Percentiles rank a stretch among this genome's conserved stretches.
These are phyloP conservation scores for Leccinum aurantiacum DNA, from an alignment of 768 basidiomycete species.

Conservation along the genomic window DNA sequence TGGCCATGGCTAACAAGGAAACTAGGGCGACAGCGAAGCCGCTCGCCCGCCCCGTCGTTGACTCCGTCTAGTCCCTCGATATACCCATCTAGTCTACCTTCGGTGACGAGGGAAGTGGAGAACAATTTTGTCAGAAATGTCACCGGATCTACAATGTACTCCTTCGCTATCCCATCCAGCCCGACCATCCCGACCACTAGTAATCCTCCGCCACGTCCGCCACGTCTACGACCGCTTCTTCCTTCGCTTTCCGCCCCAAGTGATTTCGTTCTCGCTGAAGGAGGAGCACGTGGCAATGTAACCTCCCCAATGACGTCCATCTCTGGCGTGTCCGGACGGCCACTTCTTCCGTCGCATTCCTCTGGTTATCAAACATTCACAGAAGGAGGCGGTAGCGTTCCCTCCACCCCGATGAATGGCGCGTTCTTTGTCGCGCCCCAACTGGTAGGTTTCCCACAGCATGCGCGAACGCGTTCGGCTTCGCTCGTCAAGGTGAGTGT, in stretches of 20 bases:
- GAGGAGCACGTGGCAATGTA: too few relatives aligned
- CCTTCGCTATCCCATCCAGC: background rate
- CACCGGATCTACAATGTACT: slow-evolving; percentile 18
- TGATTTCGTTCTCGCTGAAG: too few relatives aligned
- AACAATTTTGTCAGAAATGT: background rate
- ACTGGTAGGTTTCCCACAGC: background rate
- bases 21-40: slow-evolving; percentile 14
- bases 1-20: slow-evolving; percentile 19
- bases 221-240: too few relatives aligned
- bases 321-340: too few relatives aligned
- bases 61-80: slow-evolving; percentile 53
- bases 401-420: background rate
- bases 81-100: slow-evolving; percentile 46
- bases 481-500: background rate
- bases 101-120: slow-evolving; percentile 17
- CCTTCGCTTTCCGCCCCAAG: background rate
- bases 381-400: background rate
- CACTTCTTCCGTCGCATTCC: too few relatives aligned
- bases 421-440: background rate
- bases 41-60: slow-evolving; percentile 22
- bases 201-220: background rate
- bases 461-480: background rate
- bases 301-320: too few relatives aligned
- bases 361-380: background rate
- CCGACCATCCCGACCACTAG: background rate